These are phyloP conservation scores for Agapanthus africanus DNA, from an alignment of 106 monocot genomes.

Conservation along the genomic window DNA sequence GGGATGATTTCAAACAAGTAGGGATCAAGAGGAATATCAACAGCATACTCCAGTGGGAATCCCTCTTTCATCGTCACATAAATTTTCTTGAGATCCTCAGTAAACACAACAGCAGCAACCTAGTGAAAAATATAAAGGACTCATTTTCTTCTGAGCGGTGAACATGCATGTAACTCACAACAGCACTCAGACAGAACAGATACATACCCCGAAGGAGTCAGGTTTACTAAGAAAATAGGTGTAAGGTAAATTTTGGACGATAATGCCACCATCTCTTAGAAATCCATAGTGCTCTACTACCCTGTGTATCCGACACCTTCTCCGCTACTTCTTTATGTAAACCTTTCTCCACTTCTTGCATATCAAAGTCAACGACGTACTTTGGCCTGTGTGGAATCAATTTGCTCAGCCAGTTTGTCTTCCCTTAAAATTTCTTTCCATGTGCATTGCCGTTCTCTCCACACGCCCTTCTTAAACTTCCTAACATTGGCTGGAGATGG, in stretches of 20 bases:
- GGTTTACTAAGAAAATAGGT: constrained; percentile 83
- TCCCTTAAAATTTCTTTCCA: constrained; percentile 67
- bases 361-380: constrained; percentile 87
- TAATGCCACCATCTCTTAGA: constrained; percentile 94
- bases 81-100: constrained; percentile 79
- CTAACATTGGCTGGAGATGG: constrained; percentile 68
- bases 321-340: constrained; percentile 60
- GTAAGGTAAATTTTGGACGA: constrained; percentile 79
- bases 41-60: constrained; percentile 77
- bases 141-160: too few relatives aligned
- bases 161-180: background rate
- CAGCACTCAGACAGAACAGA: background rate
- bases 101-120: constrained; percentile 79
- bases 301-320: constrained; percentile 33
- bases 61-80: constrained; percentile 95
- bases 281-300: constrained; percentile 74
- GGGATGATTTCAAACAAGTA: constrained; percentile 71
- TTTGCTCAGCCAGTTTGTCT: constrained; percentile 58
- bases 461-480: constrained; percentile 73
- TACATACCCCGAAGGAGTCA: constrained; percentile 68
- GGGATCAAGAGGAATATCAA: constrained; percentile 91
- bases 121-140: constrained; percentile 6
- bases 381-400: constrained; percentile 49
- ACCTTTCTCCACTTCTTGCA: constrained; percentile 85
- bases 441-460: constrained; percentile 50